Base-by-base conservation (phyloP, 192 early-diverging fungal genomes). In the Radiomyces spectabilis region DNA sequence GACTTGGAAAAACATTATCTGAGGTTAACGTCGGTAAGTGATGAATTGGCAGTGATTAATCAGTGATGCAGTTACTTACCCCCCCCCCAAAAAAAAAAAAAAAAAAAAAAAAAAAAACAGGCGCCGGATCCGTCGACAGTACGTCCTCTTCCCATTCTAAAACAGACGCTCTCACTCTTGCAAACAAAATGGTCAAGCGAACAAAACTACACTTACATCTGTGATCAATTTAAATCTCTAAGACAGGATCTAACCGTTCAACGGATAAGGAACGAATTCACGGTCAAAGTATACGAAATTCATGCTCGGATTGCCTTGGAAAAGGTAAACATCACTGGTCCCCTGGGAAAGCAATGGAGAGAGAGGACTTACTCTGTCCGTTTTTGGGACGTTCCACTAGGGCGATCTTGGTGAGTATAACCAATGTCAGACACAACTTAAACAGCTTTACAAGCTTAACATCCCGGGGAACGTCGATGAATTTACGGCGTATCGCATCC, bases 171-270 rank as follows among this genome's bases (percentile, higher is more conserved):
- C 8, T 83, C 88, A 34, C 69, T 89, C 7, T 65, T 99, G 43
- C 82, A 78, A 63, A 33, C 55, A 27, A 87, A 85, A 61, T 99
- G 96, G 96, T 70, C 77, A 18, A 61, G 77, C 24, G 86, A 97
- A 22, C 75, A 70, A 44, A 89, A 99, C 61, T 99, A 99, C 63
- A 82, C 90, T 8, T 99, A 93, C 65, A 91, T 95, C 27, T 96
- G 94, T 66, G 91, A 95, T 61, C 96, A 99, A 65, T 88, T 99
- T 61, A 99, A 99, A 65, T 88, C 86, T 42, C 50, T 99, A 55
- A 84, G 96, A 22, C 96, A 99, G 57, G 96, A 99, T 63, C 74
- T 99, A 57, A 96, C 92, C 8, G 96, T 92, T 24, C 96, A 99
- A 81, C 77, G 86, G 38, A 93, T 99, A 33, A 81, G 87, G 41